These are phyloP conservation scores for Phytophthora boehmeriae DNA, from an alignment of 352 stramenopile species.

Conservation along the genomic window DNA sequence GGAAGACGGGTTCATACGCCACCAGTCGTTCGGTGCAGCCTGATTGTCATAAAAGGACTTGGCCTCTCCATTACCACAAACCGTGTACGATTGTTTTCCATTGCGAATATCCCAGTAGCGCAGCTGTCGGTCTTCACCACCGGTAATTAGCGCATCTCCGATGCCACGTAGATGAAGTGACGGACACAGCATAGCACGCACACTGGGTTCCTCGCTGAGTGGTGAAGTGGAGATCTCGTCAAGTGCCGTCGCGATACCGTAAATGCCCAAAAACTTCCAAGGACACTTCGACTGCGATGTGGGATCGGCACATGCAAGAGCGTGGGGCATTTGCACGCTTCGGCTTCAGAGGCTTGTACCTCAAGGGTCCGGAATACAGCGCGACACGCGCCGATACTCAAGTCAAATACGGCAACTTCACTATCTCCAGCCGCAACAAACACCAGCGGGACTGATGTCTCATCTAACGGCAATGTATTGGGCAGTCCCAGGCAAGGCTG, in stretches of 20 bases:
- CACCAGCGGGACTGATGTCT: conserved; percentile 88
- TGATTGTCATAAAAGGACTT: conserved; percentile 91
- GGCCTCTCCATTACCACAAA: conserved; percentile 88
- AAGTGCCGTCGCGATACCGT: conserved; percentile 80
- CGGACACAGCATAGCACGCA: conserved; percentile 90
- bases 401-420: conserved; percentile 90
- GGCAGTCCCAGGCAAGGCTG: conserved; percentile 84
- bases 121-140: conserved; percentile 94
- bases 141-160: conserved; percentile 91
- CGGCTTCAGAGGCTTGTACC: conserved; percentile 71
- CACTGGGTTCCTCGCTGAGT: conserved; percentile 78
- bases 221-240: conserved; percentile 82
- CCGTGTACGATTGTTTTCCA: conserved; percentile 93
- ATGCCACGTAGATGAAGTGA: conserved; percentile 87
- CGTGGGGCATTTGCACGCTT: conserved; percentile 76
- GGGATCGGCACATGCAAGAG: conserved; percentile 79
- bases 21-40: conserved; percentile 77
- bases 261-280: conserved; percentile 85
- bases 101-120: conserved; percentile 97
- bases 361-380: conserved; percentile 93
- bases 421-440: conserved; percentile 95
- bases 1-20: conserved; percentile 73
- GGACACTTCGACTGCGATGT: conserved; percentile 66
- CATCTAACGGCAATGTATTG: conserved; percentile 72
- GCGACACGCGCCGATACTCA: conserved; percentile 90